These are phyloP conservation scores for Vickermania ingenoplastis DNA, from an alignment of 208 protist genomes.

Conservation along the genomic window DNA sequence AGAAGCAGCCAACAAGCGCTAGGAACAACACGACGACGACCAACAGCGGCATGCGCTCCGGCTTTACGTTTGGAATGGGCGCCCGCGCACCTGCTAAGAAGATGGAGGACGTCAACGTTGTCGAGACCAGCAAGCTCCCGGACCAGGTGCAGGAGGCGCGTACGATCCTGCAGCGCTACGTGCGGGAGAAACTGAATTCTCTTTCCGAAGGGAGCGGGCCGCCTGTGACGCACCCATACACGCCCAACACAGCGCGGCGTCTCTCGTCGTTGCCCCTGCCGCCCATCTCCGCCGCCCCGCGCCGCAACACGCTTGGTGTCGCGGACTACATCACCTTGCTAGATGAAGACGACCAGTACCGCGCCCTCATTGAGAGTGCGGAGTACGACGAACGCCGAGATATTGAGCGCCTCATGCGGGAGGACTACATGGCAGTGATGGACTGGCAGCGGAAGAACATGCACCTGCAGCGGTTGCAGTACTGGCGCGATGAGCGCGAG, in stretches of 20 bases:
- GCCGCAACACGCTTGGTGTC: slow-evolving; percentile 54
- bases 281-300: slow-evolving; percentile 6
- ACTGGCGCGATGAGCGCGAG: slow-evolving; percentile 56
- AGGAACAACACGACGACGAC: neutral
- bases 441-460: slow-evolving; percentile 57
- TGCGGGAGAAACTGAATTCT: neutral
- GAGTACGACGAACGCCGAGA: slow-evolving; percentile 26
- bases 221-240: neutral
- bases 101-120: neutral
- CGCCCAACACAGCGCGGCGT: neutral
- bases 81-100: neutral
- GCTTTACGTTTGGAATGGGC: neutral
- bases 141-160: neutral
- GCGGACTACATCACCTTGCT: slow-evolving; percentile 47
- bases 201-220: neutral
- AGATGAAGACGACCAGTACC: slow-evolving; percentile 30
- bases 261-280: neutral
- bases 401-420: slow-evolving; percentile 19
- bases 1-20: neutral
- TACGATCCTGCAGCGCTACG: neutral
- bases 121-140: neutral
- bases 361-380: slow-evolving; percentile 18
- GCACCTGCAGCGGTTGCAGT: slow-evolving; percentile 69
- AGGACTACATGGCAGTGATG: slow-evolving; percentile 31
- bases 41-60: neutral